phyloP scores from a whole-genome alignment of 2,329 filamentous ascomycete species.

The Scopulariopsis brevicaulis region DNA sequence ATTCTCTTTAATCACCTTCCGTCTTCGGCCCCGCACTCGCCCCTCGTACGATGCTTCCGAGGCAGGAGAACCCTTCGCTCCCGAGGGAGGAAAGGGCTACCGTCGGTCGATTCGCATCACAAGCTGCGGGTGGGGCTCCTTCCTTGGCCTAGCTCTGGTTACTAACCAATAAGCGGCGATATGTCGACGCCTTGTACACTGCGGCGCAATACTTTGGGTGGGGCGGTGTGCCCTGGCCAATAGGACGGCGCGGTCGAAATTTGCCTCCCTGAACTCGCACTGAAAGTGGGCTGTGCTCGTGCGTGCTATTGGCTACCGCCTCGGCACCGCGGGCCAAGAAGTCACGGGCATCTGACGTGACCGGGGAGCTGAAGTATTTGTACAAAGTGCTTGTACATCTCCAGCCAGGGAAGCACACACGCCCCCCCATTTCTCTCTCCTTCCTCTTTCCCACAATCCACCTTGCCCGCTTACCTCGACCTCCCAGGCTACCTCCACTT shows the following conservation, averaged over 20 bases:
- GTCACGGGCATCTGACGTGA: slow-evolving; percentile 5
- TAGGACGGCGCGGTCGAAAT: neutral
- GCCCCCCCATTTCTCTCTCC: slow-evolving; percentile 4
- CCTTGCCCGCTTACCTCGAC: neutral
- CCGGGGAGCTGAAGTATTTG: slow-evolving; percentile 4
- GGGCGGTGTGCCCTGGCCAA: neutral
- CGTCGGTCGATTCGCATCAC: slow-evolving; percentile 1
- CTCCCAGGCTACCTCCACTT: slow-evolving; percentile 1
- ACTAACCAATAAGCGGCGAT: slow-evolving; percentile 1
- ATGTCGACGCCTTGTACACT: slow-evolving; percentile 3
- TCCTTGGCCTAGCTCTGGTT: neutral
- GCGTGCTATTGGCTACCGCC: neutral
- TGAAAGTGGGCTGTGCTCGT: slow-evolving; percentile 1
- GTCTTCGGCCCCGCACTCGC: too few species aligned
- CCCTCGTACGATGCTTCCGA: too few species aligned
- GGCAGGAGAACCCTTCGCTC: neutral
- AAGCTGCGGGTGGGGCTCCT: neutral
- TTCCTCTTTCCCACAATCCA: neutral
- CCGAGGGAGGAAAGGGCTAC: neutral
- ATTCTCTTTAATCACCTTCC: neutral
- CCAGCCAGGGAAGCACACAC: slow-evolving; percentile 2
- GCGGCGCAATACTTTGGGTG: slow-evolving; percentile 2
- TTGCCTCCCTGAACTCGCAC: slow-evolving; percentile 1
- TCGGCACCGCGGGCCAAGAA: neutral
- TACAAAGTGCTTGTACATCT: slow-evolving; percentile 4